phyloP scores from a whole-genome alignment of 2,329 filamentous ascomycete species.

The Leptographium lundbergii region DNA sequence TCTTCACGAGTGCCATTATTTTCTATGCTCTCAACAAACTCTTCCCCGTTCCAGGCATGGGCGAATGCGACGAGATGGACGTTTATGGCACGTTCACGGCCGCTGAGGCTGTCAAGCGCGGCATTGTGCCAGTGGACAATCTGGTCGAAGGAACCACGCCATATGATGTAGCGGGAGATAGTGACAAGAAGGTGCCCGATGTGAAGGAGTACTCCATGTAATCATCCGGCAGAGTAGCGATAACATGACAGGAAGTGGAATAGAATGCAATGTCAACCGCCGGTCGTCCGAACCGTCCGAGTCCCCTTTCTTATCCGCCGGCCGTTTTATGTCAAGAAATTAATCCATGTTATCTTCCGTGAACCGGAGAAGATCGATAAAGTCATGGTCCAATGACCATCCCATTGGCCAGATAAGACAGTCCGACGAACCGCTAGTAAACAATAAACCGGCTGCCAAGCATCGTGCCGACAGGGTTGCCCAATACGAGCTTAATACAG shows the following conservation, averaged over 20 bases:
- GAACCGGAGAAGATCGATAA: no score
- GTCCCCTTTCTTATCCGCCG: not conserved
- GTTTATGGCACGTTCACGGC: slow-evolving; percentile 31
- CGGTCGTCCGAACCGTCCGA: no score
- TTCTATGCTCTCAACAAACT: slow-evolving; percentile 18
- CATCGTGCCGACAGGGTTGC: no score
- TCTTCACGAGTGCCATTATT: not conserved
- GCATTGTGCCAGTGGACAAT: not conserved
- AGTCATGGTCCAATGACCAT: no score
- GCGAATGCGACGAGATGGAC: slow-evolving; percentile 29
- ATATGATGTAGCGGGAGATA: not conserved
- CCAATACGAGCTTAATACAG: not conserved
- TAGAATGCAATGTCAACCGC: not conserved
- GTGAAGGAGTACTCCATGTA: not conserved
- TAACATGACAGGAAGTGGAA: no score
- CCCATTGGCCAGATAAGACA: no score
- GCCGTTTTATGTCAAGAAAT: no score
- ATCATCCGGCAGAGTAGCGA: no score
- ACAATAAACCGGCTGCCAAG: no score
- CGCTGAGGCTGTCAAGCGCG: slow-evolving; percentile 20
- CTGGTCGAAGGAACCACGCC: not conserved
- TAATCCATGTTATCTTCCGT: no score
- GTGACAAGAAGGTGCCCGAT: not conserved
- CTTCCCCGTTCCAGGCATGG: slow-evolving; percentile 26
- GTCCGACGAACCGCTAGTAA: no score